Conservation (phyloP, 202 grass and related monocot species). For the Panicum hallii region DNA sequence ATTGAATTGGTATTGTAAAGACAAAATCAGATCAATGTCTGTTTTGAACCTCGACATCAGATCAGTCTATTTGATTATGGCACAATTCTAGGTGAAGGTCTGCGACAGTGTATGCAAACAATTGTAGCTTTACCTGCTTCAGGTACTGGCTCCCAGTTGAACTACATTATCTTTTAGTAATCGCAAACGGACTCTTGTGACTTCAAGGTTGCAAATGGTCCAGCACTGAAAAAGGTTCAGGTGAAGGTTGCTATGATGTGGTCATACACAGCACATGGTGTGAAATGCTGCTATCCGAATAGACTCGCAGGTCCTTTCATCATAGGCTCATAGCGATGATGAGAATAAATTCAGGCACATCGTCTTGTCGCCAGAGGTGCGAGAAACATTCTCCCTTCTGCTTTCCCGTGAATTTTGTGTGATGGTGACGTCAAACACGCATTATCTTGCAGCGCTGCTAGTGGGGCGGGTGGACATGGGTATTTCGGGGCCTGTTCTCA, state of each 20-base stretch:
- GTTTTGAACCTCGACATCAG: too few species aligned
- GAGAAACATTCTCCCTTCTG: neutral
- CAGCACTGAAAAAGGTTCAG: neutral
- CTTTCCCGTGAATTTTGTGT: slow-evolving; percentile 43
- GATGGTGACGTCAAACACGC: slow-evolving; percentile 17
- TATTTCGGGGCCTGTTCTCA: too few species aligned
- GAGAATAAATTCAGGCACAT: neutral
- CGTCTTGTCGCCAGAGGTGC: neutral
- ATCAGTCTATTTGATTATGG: too few species aligned
- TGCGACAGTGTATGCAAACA: neutral
- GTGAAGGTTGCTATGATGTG: neutral
- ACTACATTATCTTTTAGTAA: neutral
- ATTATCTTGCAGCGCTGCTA: neutral
- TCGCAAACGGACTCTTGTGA: neutral
- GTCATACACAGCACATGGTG: neutral
- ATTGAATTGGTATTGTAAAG: too few species aligned
- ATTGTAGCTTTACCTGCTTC: neutral
- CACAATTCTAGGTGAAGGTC: neutral
- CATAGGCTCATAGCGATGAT: neutral
- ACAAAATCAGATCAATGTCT: too few species aligned
- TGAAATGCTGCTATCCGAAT: neutral
- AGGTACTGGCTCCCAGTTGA: neutral
- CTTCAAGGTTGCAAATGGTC: neutral
- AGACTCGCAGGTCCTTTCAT: neutral
- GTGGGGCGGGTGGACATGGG: too few species aligned